These are phyloP conservation scores for Zopfia rhizophila DNA, from an alignment of 2,329 filamentous ascomycete genomes.

Conservation along the genomic window DNA sequence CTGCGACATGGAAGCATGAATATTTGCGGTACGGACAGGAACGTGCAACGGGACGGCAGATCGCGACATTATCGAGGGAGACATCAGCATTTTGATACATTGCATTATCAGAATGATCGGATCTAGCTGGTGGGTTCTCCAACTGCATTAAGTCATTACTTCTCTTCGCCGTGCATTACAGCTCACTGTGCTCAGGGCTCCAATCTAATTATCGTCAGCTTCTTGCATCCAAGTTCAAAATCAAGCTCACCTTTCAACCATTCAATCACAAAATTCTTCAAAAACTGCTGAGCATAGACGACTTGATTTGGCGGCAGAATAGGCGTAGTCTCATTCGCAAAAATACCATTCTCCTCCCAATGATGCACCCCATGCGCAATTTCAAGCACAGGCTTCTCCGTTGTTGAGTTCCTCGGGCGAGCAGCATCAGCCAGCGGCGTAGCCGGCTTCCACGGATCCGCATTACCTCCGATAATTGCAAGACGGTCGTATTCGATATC, in stretches of 20 bases:
- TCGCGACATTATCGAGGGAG: too few species aligned
- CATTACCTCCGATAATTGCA: constrained; percentile 79
- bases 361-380: constrained; percentile 82
- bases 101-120: too few species aligned
- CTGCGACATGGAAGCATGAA: too few species aligned
- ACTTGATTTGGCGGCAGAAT: constrained; percentile 69
- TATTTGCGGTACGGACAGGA: too few species aligned
- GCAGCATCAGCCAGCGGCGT: constrained; percentile 75
- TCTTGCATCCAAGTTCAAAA: too few species aligned
- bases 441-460: constrained; percentile 82
- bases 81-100: too few species aligned
- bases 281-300: constrained; percentile 66
- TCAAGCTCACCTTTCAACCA: constrained; percentile 67
- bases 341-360: constrained; percentile 80
- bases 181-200: too few species aligned
- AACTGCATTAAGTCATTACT: too few species aligned
- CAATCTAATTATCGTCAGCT: constrained; percentile 1
- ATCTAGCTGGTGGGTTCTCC: too few species aligned
- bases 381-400: constrained; percentile 75
- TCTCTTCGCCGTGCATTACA: too few species aligned
- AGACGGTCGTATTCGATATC: constrained; percentile 78
- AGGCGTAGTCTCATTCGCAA: constrained; percentile 68
- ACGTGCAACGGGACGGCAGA: too few species aligned
- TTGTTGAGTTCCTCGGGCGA: constrained; percentile 67
- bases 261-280: constrained; percentile 70